Evolutionary conservation across 306 rosid genomes (phyloP).

Genomic region (Cucurbita ficifolia): DNA sequence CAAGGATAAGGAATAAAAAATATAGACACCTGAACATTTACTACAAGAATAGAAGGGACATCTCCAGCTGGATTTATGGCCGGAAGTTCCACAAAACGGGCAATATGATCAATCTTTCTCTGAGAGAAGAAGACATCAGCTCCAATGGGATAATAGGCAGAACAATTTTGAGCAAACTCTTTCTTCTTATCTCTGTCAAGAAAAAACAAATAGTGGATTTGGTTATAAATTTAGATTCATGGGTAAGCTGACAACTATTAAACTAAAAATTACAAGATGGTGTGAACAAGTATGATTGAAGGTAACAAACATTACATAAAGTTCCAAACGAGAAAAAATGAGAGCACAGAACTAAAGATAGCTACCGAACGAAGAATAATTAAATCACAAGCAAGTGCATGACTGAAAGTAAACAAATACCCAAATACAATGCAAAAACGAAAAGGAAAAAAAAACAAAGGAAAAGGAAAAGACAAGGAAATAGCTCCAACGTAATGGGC

Average conservation of each 20-base stretch:
- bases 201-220: not conserved
- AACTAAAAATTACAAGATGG: not conserved
- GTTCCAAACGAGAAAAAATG: not conserved
- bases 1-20: not conserved
- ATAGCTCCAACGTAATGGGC: not conserved
- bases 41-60: slow-evolving; percentile 64
- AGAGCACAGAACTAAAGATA: not conserved
- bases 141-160: slow-evolving; percentile 78
- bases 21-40: slow-evolving; percentile 67
- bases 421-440: slow-evolving; percentile 1
- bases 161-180: slow-evolving; percentile 53
- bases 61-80: slow-evolving; percentile 45
- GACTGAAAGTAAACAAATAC: slow-evolving; percentile 8
- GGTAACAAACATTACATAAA: slow-evolving; percentile 5
- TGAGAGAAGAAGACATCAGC: slow-evolving; percentile 67
- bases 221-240: not conserved
- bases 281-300: not conserved
- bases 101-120: slow-evolving; percentile 74
- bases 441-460: not conserved
- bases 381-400: not conserved
- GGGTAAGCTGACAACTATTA: not conserved
- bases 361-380: not conserved
- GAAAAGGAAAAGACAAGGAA: not conserved
- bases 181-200: slow-evolving; percentile 86
- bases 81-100: slow-evolving; percentile 91